A percentile compares a stretch with the other conserved stretches of the same genome.
Evolutionary conservation across 78 protist species (phyloP).

Genomic region (Emiliania huxleyi): DNA sequence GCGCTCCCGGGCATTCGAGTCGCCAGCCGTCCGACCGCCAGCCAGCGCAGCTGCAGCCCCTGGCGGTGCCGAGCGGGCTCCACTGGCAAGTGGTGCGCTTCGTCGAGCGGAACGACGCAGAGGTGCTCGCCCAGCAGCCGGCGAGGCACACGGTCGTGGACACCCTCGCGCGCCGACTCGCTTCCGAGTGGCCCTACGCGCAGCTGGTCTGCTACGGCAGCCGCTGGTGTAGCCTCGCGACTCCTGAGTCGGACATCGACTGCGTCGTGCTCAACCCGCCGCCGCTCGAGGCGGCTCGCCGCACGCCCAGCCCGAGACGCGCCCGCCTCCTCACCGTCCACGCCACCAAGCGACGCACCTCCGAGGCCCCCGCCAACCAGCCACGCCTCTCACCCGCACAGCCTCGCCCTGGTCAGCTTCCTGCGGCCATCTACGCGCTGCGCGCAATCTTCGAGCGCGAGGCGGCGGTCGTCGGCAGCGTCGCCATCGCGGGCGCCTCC

Average conservation of each 20-base stretch:
- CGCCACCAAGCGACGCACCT: too few species aligned
- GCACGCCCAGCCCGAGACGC: not conserved
- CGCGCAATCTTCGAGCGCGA: not conserved
- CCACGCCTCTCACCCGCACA: too few species aligned
- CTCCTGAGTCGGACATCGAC: not conserved
- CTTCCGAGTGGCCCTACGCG: not conserved
- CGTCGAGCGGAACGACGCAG: not conserved
- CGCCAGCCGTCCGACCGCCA: too few species aligned
- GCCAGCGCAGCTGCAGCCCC: not conserved
- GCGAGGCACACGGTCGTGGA: not conserved
- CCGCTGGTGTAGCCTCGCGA: not conserved
- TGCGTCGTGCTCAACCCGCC: not conserved
- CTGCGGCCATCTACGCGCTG: not conserved
- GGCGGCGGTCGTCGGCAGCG: not conserved
- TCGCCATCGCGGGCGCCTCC: not conserved
- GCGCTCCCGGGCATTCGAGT: too few species aligned
- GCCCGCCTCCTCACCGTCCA: too few species aligned
- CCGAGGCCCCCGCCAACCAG: too few species aligned
- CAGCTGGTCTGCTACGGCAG: not conserved
- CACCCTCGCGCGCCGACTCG: not conserved
- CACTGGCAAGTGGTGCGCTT: not conserved
- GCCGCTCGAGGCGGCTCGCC: not conserved
- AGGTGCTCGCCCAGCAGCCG: not conserved
- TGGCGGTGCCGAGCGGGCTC: not conserved
- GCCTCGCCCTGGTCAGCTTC: too few species aligned